Evolutionary conservation across 1,139 yeast species (phyloP), one percentile per base, ranked within the genome.

Genomic region (Magnusiomyces tetraspermus): DNA sequence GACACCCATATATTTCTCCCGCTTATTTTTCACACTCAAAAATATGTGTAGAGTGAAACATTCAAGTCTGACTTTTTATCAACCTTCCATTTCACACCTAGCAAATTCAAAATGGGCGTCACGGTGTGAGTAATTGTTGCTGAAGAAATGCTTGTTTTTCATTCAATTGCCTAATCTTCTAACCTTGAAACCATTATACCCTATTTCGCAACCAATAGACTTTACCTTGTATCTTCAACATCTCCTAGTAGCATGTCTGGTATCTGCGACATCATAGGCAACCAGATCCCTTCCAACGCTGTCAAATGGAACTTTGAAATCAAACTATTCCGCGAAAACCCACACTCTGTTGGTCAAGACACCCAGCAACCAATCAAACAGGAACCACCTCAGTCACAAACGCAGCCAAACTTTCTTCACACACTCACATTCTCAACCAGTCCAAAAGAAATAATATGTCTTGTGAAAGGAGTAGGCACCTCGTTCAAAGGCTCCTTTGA

Each of bases 291-390:
- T 0, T 72, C 76, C 17, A 61, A 75, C 1, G 70, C 76, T 43
- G 85, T 86, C 1, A 73, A 77, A 53, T 84, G 90, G 90, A 71
- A 69, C 53, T 80, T 83, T 62, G 82, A 76, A 51, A 76, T 82
- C 64, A 80, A 80, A 60, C 77, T 84, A 49, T 83, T 78, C 63
- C 68, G 86, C 46, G 83, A 82, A 62, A 84, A 83, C 42, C 51
- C 54, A 13, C 41, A 40, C 33, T 1, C 31, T n/a, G 8, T 37
- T 17, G 50, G 46, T n/a, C 37, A 53, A 46, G 37, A 22, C 15
- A 44, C 26, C 5, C 53, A 38, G 28, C 40, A 30, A 21, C 48
- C 33, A 28, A 51, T 28, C 24, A 51, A 36, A 31, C 53, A 36
- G 52, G 22, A 23, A 13, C 47, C 26, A 36, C 48, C 38, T 53